Conservation (phyloP, 208 protist genomes). For the Trichomonas vaginalis region DNA sequence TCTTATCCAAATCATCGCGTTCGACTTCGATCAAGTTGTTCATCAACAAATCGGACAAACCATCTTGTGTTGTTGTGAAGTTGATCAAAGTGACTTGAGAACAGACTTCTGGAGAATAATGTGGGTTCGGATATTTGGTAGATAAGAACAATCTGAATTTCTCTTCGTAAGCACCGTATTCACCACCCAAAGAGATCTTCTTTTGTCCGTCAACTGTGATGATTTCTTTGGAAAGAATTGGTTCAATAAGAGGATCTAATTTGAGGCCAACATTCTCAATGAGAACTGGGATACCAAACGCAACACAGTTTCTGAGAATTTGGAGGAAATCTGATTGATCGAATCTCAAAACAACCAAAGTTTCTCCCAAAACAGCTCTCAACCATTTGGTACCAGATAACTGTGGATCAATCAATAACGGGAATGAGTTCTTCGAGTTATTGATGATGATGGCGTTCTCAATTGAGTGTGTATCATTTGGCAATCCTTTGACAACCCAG, state of each 20-base stretch:
- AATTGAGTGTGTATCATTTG: conserved; percentile 81
- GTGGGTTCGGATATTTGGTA: conserved; percentile 90
- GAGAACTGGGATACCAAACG: conserved; percentile 49
- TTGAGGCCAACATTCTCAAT: conserved; percentile 81
- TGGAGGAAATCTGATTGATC: conserved; percentile 59
- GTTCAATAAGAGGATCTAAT: conserved; percentile 85
- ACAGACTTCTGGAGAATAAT: conserved; percentile 88
- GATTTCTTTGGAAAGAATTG: conserved; percentile 67
- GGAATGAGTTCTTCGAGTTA: conserved; percentile 68
- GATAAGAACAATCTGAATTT: conserved; percentile 88
- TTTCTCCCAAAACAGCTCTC: conserved; percentile 64
- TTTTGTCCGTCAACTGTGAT: conserved; percentile 64
- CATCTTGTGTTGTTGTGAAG: conserved; percentile 89
- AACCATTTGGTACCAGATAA: conserved; percentile 89
- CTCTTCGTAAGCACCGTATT: conserved; percentile 45
- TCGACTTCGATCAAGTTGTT: conserved; percentile 86
- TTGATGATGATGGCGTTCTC: conserved; percentile 82
- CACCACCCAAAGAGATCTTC: neutral
- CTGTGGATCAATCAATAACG: conserved; percentile 92
- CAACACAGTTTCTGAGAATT: conserved; percentile 42
- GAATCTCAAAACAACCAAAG: conserved; percentile 67
- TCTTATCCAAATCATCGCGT: conserved; percentile 84
- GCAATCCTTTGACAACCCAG: conserved; percentile 88
- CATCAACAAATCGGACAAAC: conserved; percentile 91
- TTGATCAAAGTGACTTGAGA: conserved; percentile 93